Base-by-base conservation (phyloP, 352 stramenopile species). In the Globisporangium acanthophoron region DNA sequence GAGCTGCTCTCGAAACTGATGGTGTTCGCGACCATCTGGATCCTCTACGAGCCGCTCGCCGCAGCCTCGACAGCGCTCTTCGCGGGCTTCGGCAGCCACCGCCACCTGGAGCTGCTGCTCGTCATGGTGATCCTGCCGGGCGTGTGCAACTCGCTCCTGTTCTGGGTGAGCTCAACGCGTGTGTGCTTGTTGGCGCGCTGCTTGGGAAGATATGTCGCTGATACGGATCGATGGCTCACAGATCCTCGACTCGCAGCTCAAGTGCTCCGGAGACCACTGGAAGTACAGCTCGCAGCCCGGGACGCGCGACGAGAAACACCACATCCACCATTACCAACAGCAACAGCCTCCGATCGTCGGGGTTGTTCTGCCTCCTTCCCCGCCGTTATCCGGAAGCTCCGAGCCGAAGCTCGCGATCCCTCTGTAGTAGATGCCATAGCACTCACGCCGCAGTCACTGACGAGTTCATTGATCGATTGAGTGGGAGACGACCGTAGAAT, bases 121-220 rank as follows among this genome's bases (percentile, higher is more conserved):
- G 79, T 90, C 41, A 93, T 91, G 83, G 79, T 93, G 33, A 65
- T 91, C 47, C 65, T 88, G 24, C 80, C 80, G 11, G 80, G 80
- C 20, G 78, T 74, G 50, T 80, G 61, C 56, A 93, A 90, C 53
- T 66, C 80, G 29, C 68, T 83, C 39, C 83, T 91, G 57, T 90
- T 92, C 60, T 93, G 83, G 80, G 72, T 85, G 63, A 12, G 70
- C 20, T 1, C 15, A 8, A 5, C 21, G 5, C 3, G 1, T 39
- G 5, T 54, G 27, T 35, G 1, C 13, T 12, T 2, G 27, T n/a
- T 41, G 47, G 18, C 16, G 27, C 11, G 15, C 7, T 47, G 2
- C 7, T 8, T 45, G 12, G 27, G 31, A 5, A 15, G 21, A 40
- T 13, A 7, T 24, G 20, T 15, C 13, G 43, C 50, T 46, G 9